Conservation (phyloP, 2,329 filamentous ascomycete species). For the Talaromyces islandicus region DNA sequence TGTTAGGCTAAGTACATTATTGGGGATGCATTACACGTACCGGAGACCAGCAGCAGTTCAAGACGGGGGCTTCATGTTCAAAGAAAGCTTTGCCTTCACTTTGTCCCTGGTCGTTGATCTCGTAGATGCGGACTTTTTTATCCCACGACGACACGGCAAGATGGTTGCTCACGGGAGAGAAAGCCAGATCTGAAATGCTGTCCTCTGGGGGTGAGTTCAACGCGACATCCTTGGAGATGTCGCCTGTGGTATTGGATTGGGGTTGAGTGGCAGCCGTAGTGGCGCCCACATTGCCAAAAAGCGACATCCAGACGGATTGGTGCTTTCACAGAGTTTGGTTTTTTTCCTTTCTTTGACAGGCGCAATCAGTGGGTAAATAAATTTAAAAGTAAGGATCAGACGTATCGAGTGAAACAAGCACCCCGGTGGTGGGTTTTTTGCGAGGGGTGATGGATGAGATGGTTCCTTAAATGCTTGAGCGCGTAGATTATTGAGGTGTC, state of each 20-base stretch:
- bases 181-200: slow-evolving; percentile 79
- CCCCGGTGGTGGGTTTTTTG: background rate
- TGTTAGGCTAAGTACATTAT: background rate
- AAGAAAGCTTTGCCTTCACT: slow-evolving; percentile 81
- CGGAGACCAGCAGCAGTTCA: slow-evolving; percentile 82
- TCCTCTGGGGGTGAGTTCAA: slow-evolving; percentile 76
- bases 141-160: slow-evolving; percentile 93
- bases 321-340: background rate
- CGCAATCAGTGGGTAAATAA: background rate
- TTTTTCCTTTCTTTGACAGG: background rate
- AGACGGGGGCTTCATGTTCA: slow-evolving; percentile 77
- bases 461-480: background rate
- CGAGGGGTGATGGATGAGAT: background rate
- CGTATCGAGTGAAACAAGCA: background rate
- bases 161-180: slow-evolving; percentile 72
- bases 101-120: slow-evolving; percentile 70
- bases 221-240: slow-evolving; percentile 82
- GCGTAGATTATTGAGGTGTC: background rate
- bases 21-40: slow-evolving; percentile 47
- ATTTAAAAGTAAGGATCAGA: background rate
- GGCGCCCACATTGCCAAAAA: slow-evolving; percentile 49
- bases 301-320: slow-evolving; percentile 24
- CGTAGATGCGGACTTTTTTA: slow-evolving; percentile 95
- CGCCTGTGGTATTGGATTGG: slow-evolving; percentile 69
- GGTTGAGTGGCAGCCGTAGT: slow-evolving; percentile 47